Percentiles rank a stretch among this genome's conserved stretches.
phyloP scores from a whole-genome alignment of 2,329 filamentous ascomycete species.

The Didymella segeticola region DNA sequence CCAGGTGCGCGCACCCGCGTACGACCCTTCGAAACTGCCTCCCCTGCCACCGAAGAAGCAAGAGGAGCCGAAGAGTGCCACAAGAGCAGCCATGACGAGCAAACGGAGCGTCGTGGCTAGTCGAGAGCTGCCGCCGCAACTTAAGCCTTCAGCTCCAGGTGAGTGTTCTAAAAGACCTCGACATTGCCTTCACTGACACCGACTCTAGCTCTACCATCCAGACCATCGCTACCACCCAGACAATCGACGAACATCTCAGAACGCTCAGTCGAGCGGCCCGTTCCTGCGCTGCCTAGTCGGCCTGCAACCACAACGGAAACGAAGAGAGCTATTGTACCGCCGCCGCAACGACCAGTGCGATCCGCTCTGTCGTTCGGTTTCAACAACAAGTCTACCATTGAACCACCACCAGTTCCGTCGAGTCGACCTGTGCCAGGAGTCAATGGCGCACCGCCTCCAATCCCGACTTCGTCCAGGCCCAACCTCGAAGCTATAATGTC shows the following conservation, averaged over 20 bases:
- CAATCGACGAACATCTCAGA: conserved; percentile 19
- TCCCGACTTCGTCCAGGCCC: conserved; percentile 63
- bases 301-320: conserved; percentile 10
- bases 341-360: conserved; percentile 36
- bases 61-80: conserved; percentile 49
- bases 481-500: conserved; percentile 64
- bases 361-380: conserved; percentile 57
- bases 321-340: conserved; percentile 34
- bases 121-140: conserved; percentile 35
- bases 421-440: conserved; percentile 25
- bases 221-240: conserved; percentile 31
- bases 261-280: conserved; percentile 21
- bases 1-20: conserved; percentile 62
- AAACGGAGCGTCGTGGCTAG: conserved; percentile 34
- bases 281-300: conserved; percentile 25
- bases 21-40: conserved; percentile 62
- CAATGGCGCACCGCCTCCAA: conserved; percentile 53
- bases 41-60: conserved; percentile 59
- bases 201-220: conserved; percentile 23
- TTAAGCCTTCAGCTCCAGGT: conserved; percentile 38
- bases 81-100: conserved; percentile 48
- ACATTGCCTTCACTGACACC: neutral
- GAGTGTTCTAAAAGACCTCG: conserved; percentile 11
- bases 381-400: conserved; percentile 52
- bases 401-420: conserved; percentile 39